A percentile compares a stretch with the other conserved stretches of the same genome.
Conservation (phyloP, 352 stramenopile species). For the Phytophthora hibernalis region DNA sequence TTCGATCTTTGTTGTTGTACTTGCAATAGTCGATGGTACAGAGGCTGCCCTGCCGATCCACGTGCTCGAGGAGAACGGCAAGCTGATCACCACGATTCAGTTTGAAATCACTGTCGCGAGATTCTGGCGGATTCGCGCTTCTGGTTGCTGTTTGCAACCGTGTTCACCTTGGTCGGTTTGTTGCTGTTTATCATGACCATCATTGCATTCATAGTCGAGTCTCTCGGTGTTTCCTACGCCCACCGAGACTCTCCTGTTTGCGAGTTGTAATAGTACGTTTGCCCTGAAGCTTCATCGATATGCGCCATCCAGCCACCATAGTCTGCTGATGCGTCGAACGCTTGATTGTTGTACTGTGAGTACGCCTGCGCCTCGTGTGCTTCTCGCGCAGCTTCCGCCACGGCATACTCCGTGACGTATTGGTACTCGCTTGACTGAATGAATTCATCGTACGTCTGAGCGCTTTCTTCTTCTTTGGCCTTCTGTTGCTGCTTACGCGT, state of each 20-base stretch:
- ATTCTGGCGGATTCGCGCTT: slow-evolving; percentile 64
- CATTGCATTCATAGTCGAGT: slow-evolving; percentile 83
- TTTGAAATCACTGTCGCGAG: slow-evolving; percentile 54
- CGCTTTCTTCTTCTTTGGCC: slow-evolving; percentile 53
- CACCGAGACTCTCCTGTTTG: slow-evolving; percentile 74
- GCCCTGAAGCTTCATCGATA: slow-evolving; percentile 65
- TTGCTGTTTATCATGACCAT: slow-evolving; percentile 85
- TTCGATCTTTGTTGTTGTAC: too few relatives aligned
- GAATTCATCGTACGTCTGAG: slow-evolving; percentile 83
- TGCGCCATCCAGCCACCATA: slow-evolving; percentile 62
- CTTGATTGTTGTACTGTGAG: slow-evolving; percentile 16
- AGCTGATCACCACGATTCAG: slow-evolving; percentile 12
- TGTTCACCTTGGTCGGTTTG: slow-evolving; percentile 77
- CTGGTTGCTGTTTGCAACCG: slow-evolving; percentile 72
- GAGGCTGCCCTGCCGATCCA: too few relatives aligned
- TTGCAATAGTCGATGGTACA: too few relatives aligned
- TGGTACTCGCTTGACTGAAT: slow-evolving; percentile 79
- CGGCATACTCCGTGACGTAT: slow-evolving; percentile 66
- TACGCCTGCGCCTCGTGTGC: slow-evolving; percentile 29
- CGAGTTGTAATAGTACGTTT: slow-evolving; percentile 82
- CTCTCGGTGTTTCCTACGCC: slow-evolving; percentile 50
- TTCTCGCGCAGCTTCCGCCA: slow-evolving; percentile 33
- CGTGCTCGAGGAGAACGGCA: slow-evolving; percentile 10
- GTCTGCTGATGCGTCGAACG: slow-evolving; percentile 15
- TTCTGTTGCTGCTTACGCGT: slow-evolving; percentile 46